A percentile compares a stretch with the other conserved stretches of the same genome.
Conservation (phyloP, 2,329 filamentous ascomycete species). For the Microsporum canis region DNA sequence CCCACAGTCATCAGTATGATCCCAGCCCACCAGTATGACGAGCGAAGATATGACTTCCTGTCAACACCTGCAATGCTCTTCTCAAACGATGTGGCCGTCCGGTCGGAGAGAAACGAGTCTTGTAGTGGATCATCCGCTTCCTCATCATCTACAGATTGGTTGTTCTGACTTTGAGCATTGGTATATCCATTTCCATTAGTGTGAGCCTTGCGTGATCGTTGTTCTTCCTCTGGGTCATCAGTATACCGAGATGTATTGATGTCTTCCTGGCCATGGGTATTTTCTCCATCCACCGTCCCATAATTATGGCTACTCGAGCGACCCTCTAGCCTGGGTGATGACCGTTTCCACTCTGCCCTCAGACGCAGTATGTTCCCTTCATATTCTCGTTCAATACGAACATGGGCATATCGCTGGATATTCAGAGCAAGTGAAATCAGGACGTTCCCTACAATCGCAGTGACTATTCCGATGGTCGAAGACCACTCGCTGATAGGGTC, state of each 20-base stretch:
- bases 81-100: conserved; percentile 29
- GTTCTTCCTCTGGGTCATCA: conserved; percentile 19
- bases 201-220: not conserved
- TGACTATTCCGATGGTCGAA: conserved; percentile 86
- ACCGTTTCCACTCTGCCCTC: conserved; percentile 43
- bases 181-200: not conserved
- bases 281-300: conserved; percentile 17
- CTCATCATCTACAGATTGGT: not conserved
- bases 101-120: conserved; percentile 30
- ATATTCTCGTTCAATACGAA: conserved; percentile 63
- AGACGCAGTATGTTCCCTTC: conserved; percentile 46
- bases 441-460: conserved; percentile 83
- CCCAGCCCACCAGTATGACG: conserved; percentile 92
- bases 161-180: conserved; percentile 7
- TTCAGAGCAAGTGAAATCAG: conserved; percentile 93
- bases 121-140: conserved; percentile 32
- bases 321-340: conserved; percentile 13
- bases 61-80: conserved; percentile 31
- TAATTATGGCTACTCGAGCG: conserved; percentile 10
- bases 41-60: conserved; percentile 68
- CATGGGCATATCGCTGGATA: conserved; percentile 91
- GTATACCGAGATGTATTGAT: conserved; percentile 6
- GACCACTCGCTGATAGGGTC: conserved; percentile 38
- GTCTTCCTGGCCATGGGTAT: conserved; percentile 12
- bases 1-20: conserved; percentile 87